Percentiles rank a stretch among this genome's conserved stretches.
Conservation (phyloP, 2,329 filamentous ascomycete genomes). For the Nannizziopsis arthrosporioides region DNA sequence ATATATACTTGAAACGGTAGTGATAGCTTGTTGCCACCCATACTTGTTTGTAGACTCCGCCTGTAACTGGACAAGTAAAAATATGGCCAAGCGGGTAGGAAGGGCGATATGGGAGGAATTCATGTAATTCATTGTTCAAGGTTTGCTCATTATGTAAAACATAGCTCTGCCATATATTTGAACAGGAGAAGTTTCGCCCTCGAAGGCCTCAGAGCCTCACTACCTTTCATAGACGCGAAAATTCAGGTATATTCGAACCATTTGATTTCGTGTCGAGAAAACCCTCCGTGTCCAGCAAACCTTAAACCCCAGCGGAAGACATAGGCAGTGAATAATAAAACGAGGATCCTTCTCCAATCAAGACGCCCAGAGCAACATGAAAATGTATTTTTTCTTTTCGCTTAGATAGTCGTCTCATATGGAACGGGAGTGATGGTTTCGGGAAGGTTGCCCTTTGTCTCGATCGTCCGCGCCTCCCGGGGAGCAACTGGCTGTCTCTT, state of each 20-base stretch:
- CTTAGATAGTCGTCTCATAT: constrained; percentile 98
- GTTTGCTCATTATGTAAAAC: constrained; percentile 10
- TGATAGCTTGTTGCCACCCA: too few species aligned
- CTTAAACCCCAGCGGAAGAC: constrained; percentile 7
- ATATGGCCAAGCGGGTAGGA: too few species aligned
- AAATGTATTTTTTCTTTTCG: constrained; percentile 18
- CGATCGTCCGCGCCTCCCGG: constrained; percentile 68
- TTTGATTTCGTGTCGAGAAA: constrained; percentile 25
- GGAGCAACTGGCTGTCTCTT: constrained; percentile 81
- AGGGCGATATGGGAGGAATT: background rate
- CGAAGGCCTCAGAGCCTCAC: background rate
- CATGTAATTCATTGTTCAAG: constrained; percentile 3
- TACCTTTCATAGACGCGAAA: constrained; percentile 1
- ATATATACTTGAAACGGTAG: too few species aligned
- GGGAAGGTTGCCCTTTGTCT: constrained; percentile 67
- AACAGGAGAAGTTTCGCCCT: constrained; percentile 1
- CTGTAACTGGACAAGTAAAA: too few species aligned
- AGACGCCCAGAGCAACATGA: constrained; percentile 26
- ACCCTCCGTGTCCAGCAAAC: constrained; percentile 16
- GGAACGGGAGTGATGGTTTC: constrained; percentile 85
- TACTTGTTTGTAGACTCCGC: too few species aligned
- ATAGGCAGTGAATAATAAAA: constrained; percentile 21
- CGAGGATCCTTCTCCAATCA: constrained; percentile 1
- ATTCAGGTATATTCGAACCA: constrained; percentile 1
- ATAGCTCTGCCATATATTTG: constrained; percentile 9